phyloP scores from a whole-genome alignment of 345 rosid species.

The Citrus glauca region DNA sequence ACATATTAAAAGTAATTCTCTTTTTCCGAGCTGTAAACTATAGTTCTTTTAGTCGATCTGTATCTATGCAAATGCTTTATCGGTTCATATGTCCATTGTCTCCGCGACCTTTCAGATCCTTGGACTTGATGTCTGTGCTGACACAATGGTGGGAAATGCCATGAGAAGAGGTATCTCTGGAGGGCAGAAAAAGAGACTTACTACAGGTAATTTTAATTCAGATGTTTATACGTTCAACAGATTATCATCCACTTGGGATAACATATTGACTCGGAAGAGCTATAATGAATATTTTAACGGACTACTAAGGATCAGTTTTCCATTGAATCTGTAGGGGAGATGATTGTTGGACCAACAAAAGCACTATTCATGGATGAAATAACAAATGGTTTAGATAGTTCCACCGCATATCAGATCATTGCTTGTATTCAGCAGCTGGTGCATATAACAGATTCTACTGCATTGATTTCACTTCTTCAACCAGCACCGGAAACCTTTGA shows the following conservation, averaged over 20 bases:
- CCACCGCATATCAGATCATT: slow-evolving; percentile 43
- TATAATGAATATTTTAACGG: neutral
- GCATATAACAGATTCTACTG: slow-evolving; percentile 40
- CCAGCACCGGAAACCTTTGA: slow-evolving; percentile 48
- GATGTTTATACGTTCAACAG: neutral
- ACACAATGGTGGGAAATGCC: slow-evolving; percentile 32
- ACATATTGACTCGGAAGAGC: neutral
- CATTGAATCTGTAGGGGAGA: slow-evolving; percentile 26
- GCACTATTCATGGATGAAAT: slow-evolving; percentile 55
- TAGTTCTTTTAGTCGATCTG: neutral
- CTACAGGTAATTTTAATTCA: slow-evolving; percentile 17
- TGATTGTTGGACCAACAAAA: slow-evolving; percentile 42
- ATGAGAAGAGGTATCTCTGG: slow-evolving; percentile 38
- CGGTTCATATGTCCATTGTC: neutral
- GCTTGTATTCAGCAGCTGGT: slow-evolving; percentile 45
- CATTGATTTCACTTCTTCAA: slow-evolving; percentile 46
- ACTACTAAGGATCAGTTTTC: neutral
- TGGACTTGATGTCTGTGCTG: slow-evolving; percentile 34
- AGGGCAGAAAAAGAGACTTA: slow-evolving; percentile 35
- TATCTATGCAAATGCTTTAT: neutral
- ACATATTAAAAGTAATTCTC: neutral
- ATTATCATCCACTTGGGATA: no score
- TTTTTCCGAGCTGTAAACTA: neutral
- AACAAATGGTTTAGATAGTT: slow-evolving; percentile 51
- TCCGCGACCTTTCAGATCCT: slow-evolving; percentile 25